phyloP scores from a whole-genome alignment of 1,139 yeast genomes.

The Suhomyces guaymorum region DNA sequence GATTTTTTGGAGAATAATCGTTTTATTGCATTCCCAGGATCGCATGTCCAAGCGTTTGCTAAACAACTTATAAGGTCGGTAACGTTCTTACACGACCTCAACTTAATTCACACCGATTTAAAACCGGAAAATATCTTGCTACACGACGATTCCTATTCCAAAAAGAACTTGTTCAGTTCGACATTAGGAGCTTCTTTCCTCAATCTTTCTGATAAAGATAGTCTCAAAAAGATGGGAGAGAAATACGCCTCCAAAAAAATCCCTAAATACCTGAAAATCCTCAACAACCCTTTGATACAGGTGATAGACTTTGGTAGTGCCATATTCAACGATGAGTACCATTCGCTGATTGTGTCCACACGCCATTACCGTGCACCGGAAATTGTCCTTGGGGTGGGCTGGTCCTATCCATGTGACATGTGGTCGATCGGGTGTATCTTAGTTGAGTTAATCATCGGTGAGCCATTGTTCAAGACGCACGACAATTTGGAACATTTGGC shows the following conservation, averaged over 20 bases:
- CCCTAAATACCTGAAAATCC: slow-evolving; percentile 50
- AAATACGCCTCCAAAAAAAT: slow-evolving; percentile 19
- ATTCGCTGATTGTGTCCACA: slow-evolving; percentile 87
- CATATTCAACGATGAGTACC: slow-evolving; percentile 90
- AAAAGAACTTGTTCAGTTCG: slow-evolving; percentile 35
- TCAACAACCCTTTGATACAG: slow-evolving; percentile 78
- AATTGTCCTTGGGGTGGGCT: slow-evolving; percentile 87
- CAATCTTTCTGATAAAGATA: slow-evolving; percentile 23
- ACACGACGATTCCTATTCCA: slow-evolving; percentile 54
- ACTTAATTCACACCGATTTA: slow-evolving; percentile 89
- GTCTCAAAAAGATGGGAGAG: slow-evolving; percentile 7
- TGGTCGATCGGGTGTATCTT: slow-evolving; percentile 97
- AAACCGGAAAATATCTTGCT: slow-evolving; percentile 92
- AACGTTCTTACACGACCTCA: slow-evolving; percentile 84
- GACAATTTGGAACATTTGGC: slow-evolving; percentile 93
- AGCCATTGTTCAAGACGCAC: slow-evolving; percentile 91
- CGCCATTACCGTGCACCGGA: slow-evolving; percentile 98
- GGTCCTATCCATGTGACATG: slow-evolving; percentile 91
- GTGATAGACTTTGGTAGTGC: slow-evolving; percentile 97
- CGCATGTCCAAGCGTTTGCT: slow-evolving; percentile 86
- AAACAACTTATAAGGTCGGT: slow-evolving; percentile 84
- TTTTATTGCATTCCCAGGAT: slow-evolving; percentile 73
- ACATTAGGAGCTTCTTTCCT: slow-evolving; percentile 38
- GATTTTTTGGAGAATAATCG: slow-evolving; percentile 83
- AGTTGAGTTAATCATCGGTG: slow-evolving; percentile 92